phyloP scores from a whole-genome alignment of 192 early-diverging fungal genomes.

The Rhizophagus clarus region DNA sequence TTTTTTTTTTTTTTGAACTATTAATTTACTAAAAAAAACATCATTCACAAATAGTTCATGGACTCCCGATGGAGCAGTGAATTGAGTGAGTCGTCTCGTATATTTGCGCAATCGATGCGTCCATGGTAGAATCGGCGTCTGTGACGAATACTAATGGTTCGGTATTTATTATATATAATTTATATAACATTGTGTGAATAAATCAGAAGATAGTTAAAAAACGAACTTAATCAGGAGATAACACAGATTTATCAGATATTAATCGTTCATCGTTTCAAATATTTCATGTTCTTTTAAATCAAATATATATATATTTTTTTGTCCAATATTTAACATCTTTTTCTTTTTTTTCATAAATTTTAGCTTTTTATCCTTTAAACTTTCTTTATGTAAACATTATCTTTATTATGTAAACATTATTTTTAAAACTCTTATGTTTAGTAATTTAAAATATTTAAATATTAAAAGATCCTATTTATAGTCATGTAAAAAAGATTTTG shows the following conservation, averaged over 20 bases:
- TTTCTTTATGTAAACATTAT: no score
- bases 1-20: neutral
- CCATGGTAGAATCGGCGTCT: no score
- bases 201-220: neutral
- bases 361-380: neutral
- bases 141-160: no score
- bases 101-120: no score
- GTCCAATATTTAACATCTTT: neutral
- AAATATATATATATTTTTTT: neutral
- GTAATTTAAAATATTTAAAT: no score
- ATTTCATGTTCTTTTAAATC: neutral
- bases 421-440: no score
- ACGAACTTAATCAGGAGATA: neutral
- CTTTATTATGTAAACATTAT: slow-evolving; percentile 7
- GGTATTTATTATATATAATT: neutral
- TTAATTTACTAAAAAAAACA: neutral
- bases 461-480: neutral
- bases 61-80: no score
- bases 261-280: neutral
- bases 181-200: neutral
- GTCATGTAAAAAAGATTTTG: neutral
- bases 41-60: neutral
- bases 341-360: neutral
- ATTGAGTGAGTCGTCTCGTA: no score
- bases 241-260: neutral